phyloP scores from a whole-genome alignment of 1,284 basidiomycete species.

The Puccinia brachypodii region DNA sequence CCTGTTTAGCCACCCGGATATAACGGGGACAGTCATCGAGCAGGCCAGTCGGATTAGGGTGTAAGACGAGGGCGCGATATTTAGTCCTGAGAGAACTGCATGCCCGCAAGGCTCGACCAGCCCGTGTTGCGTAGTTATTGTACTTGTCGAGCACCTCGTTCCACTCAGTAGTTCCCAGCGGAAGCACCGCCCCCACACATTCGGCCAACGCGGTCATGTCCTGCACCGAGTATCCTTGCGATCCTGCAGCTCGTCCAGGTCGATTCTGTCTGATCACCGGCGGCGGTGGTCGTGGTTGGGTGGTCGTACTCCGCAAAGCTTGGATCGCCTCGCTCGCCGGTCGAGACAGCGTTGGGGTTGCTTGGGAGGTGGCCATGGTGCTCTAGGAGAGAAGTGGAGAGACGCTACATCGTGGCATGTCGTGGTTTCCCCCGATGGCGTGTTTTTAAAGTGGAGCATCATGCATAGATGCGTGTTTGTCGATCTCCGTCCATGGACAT shows the following conservation, averaged over 20 bases:
- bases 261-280: background rate
- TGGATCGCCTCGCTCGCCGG: background rate
- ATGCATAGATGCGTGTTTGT: too few relatives aligned
- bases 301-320: background rate
- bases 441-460: too few relatives aligned
- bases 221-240: constrained; percentile 2
- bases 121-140: background rate
- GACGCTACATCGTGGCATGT: background rate
- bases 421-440: background rate
- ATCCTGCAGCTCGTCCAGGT: background rate
- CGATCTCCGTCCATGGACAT: too few relatives aligned
- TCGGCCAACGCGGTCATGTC: background rate
- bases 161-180: constrained; percentile 7
- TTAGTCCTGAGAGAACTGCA: constrained; percentile 1
- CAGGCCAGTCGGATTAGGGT: background rate
- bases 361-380: background rate
- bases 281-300: background rate
- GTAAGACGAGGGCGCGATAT: background rate
- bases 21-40: constrained; percentile 1
- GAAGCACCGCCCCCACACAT: constrained; percentile 2
- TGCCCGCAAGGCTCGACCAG: background rate
- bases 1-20: background rate
- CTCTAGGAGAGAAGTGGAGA: background rate
- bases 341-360: background rate
- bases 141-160: background rate